Evolutionary conservation across 176 grass and related monocot species (phyloP).

Genomic region (Oryza punctata): DNA sequence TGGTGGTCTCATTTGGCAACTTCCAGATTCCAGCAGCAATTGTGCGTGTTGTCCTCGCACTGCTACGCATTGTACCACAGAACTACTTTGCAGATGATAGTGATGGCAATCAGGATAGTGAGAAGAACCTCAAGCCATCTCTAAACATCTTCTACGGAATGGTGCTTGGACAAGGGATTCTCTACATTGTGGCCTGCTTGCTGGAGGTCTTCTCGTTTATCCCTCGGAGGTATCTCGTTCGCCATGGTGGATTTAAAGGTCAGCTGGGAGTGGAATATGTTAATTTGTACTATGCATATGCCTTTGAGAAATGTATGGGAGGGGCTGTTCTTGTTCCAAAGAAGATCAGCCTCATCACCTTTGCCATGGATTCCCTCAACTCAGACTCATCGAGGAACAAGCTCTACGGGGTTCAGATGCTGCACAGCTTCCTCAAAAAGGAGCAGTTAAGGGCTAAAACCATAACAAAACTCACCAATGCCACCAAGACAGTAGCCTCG

Average conservation of each 20-base stretch:
- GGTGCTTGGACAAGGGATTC: background rate
- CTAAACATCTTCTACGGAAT: background rate
- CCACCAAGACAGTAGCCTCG: no score
- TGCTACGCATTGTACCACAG: no score
- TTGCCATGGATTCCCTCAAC: background rate
- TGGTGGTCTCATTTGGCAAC: background rate
- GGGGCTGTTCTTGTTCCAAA: background rate
- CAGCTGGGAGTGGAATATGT: background rate
- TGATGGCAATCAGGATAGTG: no score
- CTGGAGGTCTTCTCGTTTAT: background rate
- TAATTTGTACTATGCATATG: background rate
- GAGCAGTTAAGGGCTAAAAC: no score
- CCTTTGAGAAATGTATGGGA: background rate
- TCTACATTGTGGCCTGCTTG: background rate
- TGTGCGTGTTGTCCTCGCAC: background rate
- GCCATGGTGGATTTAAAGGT: background rate
- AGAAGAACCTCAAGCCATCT: background rate
- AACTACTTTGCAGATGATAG: no score
- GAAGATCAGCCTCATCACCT: background rate
- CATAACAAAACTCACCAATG: no score
- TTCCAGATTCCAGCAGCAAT: conserved; percentile 4
- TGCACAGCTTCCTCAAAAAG: no score
- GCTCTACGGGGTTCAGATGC: no score
- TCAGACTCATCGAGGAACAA: background rate
- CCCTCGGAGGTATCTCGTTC: background rate